Conservation (phyloP, 139 green algal species). For the Chlorella sp. region DNA sequence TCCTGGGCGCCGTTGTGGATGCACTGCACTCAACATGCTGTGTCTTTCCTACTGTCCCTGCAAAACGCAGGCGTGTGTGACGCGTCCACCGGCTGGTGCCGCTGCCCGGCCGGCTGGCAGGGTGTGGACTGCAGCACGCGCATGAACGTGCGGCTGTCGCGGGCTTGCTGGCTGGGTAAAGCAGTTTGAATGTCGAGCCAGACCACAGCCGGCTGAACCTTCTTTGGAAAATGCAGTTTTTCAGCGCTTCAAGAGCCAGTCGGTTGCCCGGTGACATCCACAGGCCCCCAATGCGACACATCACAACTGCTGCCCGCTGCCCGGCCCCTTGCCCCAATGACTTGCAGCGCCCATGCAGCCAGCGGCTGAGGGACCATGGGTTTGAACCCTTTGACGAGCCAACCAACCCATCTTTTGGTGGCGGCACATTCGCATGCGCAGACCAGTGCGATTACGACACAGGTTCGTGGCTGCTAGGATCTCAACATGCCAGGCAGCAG, state of each 20-base stretch:
- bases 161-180: no score
- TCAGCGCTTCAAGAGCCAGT: no score
- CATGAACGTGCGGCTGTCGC: slow-evolving; percentile 13
- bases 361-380: slow-evolving; percentile 17
- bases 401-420: slow-evolving; percentile 18
- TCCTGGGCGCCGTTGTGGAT: no score
- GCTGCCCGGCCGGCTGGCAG: slow-evolving; percentile 46
- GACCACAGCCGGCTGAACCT: no score
- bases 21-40: background rate
- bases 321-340: no score
- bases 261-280: no score
- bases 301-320: no score
- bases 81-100: background rate
- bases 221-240: no score
- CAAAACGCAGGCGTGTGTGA: background rate
- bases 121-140: slow-evolving; percentile 48
- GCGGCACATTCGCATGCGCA: background rate
- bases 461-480: background rate
- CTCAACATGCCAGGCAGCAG: background rate
- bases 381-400: slow-evolving; percentile 23
- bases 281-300: no score
- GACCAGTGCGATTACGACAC: slow-evolving; percentile 17
- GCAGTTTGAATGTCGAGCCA: no score
- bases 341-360: slow-evolving; percentile 62
- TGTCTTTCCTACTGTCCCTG: background rate